Evolutionary conservation across 768 basidiomycete genomes (phyloP), one percentile per base, ranked within the genome.

Genomic region (Leucocoprinus sp.): DNA sequence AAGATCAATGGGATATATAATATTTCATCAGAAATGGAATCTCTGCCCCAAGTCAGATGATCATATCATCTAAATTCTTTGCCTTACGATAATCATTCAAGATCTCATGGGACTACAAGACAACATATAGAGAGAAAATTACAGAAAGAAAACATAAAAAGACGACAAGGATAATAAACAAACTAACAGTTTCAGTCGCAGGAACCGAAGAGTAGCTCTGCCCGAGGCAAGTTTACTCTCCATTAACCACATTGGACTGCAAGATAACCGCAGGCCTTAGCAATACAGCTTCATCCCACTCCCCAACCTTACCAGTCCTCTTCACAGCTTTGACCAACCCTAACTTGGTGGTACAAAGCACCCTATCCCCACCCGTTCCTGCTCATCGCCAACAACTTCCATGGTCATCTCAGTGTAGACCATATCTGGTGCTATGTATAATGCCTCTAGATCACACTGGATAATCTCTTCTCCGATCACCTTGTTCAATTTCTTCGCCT

Each of bases 391-490:
- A n/a, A 37, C 43, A 40, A 72, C 68, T 23, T 75, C 69, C 78
- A 81, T 76, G 37, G 55, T 58, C 1, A 48, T 45, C 0, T 53
- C 49, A 43, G 72, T 65, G 35, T 70, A 80, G 26, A 42, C 42
- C 0, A 67, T 62, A 14, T 71, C 73, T 4, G 69, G 68, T 1
- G 60, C 51, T 34, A 69, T 65, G 37, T 72, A 71, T 8, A 74
- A 54, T 14, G 72, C 65, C 55, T 78, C 75, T 49, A 82, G 54
- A 51, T 81, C 79, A 42, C 71, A 74, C 2, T 70, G 73, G 1
- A 74, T 75, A 37, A 82, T 65, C 41, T 73, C 74, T 57, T 80
- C 75, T 0, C 78, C 78, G 38, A 80, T 69, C 8, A 71, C 72
- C 55, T 72, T 76, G 52, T 78, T 78, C 46, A 82, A 59, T 6